A percentile compares a stretch with the other conserved stretches of the same genome.
Conservation (phyloP, 805 yeast species). For the Myxozyma kluyveri region DNA sequence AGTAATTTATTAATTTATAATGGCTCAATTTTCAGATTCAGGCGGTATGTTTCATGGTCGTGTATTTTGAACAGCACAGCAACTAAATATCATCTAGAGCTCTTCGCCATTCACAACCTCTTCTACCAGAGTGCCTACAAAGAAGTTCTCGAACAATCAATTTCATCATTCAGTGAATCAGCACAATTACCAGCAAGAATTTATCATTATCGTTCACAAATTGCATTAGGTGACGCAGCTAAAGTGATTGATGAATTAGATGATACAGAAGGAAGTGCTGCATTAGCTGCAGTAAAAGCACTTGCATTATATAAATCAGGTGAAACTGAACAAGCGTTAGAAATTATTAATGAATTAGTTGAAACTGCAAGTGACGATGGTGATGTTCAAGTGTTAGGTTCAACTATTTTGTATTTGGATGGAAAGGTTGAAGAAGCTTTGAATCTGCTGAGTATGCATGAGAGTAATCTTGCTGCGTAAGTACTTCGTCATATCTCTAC, state of each 20-base stretch:
- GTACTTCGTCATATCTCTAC: background rate
- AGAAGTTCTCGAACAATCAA: slow-evolving; percentile 37
- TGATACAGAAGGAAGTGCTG: slow-evolving; percentile 33
- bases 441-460: slow-evolving; percentile 40
- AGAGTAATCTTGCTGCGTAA: slow-evolving; percentile 39
- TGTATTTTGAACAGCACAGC: background rate
- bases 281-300: slow-evolving; percentile 31
- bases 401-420: slow-evolving; percentile 44
- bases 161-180: slow-evolving; percentile 31
- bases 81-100: slow-evolving; percentile 25
- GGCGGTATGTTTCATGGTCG: slow-evolving; percentile 29
- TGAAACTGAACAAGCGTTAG: slow-evolving; percentile 14
- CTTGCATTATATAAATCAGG: slow-evolving; percentile 28
- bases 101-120: slow-evolving; percentile 41
- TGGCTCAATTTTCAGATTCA: slow-evolving; percentile 36
- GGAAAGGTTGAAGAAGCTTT: slow-evolving; percentile 47
- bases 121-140: slow-evolving; percentile 43
- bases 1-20: no score
- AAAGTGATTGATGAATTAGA: slow-evolving; percentile 36
- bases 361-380: slow-evolving; percentile 33
- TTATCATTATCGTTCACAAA: slow-evolving; percentile 41
- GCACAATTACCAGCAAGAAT: slow-evolving; percentile 35
- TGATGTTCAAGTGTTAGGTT: slow-evolving; percentile 43
- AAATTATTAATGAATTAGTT: slow-evolving; percentile 30
- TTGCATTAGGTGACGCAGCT: slow-evolving; percentile 38